These are phyloP conservation scores for Halophytophthora polymorphica DNA, from an alignment of 352 stramenopile species.

Conservation along the genomic window DNA sequence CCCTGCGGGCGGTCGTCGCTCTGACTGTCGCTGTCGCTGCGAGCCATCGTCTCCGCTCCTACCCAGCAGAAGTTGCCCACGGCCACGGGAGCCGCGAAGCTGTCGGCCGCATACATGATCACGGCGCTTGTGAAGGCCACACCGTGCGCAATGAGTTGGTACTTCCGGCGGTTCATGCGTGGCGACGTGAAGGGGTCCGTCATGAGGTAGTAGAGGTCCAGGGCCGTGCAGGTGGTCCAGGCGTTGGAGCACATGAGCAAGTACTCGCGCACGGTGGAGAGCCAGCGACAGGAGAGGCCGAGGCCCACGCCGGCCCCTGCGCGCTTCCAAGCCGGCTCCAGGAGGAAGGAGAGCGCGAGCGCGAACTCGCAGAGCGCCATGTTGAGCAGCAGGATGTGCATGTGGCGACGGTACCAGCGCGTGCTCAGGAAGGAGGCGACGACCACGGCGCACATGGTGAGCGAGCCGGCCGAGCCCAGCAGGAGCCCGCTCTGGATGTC, in stretches of 20 bases:
- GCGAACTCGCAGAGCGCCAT: slow-evolving; percentile 59
- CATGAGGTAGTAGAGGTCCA: slow-evolving; percentile 76
- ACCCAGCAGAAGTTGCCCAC: slow-evolving; percentile 78
- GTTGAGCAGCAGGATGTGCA: slow-evolving; percentile 71
- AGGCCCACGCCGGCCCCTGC: slow-evolving; percentile 33
- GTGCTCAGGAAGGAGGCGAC: slow-evolving; percentile 41
- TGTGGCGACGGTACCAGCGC: slow-evolving; percentile 65
- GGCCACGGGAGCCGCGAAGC: slow-evolving; percentile 51
- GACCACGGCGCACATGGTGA: slow-evolving; percentile 60
- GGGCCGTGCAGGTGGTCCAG: slow-evolving; percentile 68
- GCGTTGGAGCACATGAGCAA: slow-evolving; percentile 71
- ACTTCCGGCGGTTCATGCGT: slow-evolving; percentile 61
- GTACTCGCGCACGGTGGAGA: slow-evolving; percentile 67
- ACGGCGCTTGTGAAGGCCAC: slow-evolving; percentile 33
- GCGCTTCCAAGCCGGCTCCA: slow-evolving; percentile 59
- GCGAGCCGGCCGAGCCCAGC: slow-evolving; percentile 50
- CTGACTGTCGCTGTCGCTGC: slow-evolving; percentile 18
- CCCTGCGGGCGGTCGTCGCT: slow-evolving; percentile 25
- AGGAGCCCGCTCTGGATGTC: slow-evolving; percentile 62
- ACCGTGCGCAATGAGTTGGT: slow-evolving; percentile 49
- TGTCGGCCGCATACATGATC: slow-evolving; percentile 52
- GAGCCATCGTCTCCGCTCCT: slow-evolving; percentile 30
- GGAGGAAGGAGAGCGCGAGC: slow-evolving; percentile 61
- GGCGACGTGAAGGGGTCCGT: slow-evolving; percentile 81
- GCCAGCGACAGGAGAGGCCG: slow-evolving; percentile 45